phyloP scores from a whole-genome alignment of 1,139 yeast genomes.

The Saccharomyces hybrid region DNA sequence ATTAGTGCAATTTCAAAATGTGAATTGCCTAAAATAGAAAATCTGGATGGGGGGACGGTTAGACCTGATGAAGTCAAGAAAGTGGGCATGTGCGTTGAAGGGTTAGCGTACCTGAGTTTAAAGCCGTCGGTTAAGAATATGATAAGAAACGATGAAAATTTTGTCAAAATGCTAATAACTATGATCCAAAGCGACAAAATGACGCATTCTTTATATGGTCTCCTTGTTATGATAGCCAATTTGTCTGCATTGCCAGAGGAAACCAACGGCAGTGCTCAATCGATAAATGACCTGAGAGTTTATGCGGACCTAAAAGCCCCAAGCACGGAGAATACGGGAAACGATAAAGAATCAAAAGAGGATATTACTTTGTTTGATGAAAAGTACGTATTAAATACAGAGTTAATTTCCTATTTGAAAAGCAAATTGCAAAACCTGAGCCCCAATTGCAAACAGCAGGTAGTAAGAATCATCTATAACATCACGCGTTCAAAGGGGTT shows the following conservation, averaged over 20 bases:
- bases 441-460: slow-evolving; percentile 23
- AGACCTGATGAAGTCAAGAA: slow-evolving; percentile 9
- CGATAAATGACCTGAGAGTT: slow-evolving; percentile 20
- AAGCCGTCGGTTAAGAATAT: slow-evolving; percentile 21
- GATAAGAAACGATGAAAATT: slow-evolving; percentile 17
- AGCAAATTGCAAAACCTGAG: slow-evolving; percentile 13
- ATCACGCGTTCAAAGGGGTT: slow-evolving; percentile 16
- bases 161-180: slow-evolving; percentile 14
- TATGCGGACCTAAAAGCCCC: slow-evolving; percentile 20
- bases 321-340: slow-evolving; percentile 6
- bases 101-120: slow-evolving; percentile 29
- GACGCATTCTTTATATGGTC: slow-evolving; percentile 18
- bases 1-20: slow-evolving; percentile 7
- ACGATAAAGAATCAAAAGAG: slow-evolving; percentile 15
- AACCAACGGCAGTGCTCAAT: slow-evolving; percentile 8
- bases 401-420: slow-evolving; percentile 19
- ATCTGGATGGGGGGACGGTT: background rate
- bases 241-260: slow-evolving; percentile 20
- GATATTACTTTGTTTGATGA: slow-evolving; percentile 20
- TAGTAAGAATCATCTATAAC: slow-evolving; percentile 25
- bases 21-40: background rate
- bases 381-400: slow-evolving; percentile 17
- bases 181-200: slow-evolving; percentile 8
- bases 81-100: slow-evolving; percentile 23
- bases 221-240: slow-evolving; percentile 25